Base-by-base conservation (phyloP, 805 yeast genomes). In the Nakazawaea anatomiae region DNA sequence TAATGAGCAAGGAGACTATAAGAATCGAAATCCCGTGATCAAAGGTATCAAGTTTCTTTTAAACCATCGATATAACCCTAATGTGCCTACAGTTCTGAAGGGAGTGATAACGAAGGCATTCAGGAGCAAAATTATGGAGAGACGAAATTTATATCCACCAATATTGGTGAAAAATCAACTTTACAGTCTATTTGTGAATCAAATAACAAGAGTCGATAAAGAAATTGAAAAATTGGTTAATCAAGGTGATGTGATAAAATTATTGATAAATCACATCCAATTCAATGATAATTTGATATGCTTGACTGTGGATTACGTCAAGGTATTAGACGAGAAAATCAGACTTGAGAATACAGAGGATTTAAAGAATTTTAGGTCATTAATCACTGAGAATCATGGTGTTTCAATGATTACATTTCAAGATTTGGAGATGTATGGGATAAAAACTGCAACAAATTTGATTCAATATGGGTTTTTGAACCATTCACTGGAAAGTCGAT, bases 131-230 rank as follows among this genome's bases (percentile, higher is more conserved):
- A 55, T 61, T 10, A 42, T 42, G 5, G 44, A 53, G 31, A 55
- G 53, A 25, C 53, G 65, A 38, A 28, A 46, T 10, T 48, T 55
- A 4, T 62, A 59, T 46, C 79, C 82, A 0, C 62, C 72, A 38
- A 63, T 77, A 7, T 67, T 79, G 1, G 53, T 70, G 10, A 34
- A 25, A 12, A 70, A 71, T 34, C 85, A 80, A 53, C 55, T 81
- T 4, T 80, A 80, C 56, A 65, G 83, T 1, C 56, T 80, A 9
- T 75, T 71, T 48, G 70, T 70, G 11, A 61, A 67, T 28, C 65
- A 70, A 41, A 79, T 80, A 54, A 77, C 85, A 0, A 71, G 68
- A 59, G 79, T 80, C 2, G 86, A 81, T 56, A 67, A 68, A 39
- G 65, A 65, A 44, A 59, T 79, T 1, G 76, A 73, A 49, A 52